These are phyloP conservation scores for Neltuma alba DNA, from an alignment of 306 rosid genomes.

Conservation along the genomic window DNA sequence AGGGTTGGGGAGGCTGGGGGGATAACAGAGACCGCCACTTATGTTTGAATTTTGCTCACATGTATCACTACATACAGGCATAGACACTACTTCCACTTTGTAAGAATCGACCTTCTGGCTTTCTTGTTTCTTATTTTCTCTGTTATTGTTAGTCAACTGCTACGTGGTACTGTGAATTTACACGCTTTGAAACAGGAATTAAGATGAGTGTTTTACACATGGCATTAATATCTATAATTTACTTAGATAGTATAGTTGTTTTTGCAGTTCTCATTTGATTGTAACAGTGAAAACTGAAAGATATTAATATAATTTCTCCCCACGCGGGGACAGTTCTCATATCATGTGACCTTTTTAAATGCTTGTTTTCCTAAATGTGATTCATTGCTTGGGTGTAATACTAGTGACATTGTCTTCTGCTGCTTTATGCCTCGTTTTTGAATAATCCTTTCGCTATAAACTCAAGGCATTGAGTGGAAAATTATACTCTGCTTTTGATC, in stretches of 20 bases:
- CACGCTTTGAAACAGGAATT: slow-evolving; percentile 32
- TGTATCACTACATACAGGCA: slow-evolving; percentile 52
- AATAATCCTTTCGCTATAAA: slow-evolving; percentile 4
- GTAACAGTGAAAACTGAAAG: slow-evolving; percentile 35
- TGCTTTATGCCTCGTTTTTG: not conserved
- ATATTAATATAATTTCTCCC: slow-evolving; percentile 27
- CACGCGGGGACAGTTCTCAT: slow-evolving; percentile 17
- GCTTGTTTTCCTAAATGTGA: not conserved
- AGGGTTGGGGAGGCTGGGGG: slow-evolving; percentile 99
- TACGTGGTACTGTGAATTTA: slow-evolving; percentile 31
- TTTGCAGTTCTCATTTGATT: slow-evolving; percentile 14
- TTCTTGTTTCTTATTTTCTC: slow-evolving; percentile 1
- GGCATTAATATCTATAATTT: slow-evolving; percentile 31
- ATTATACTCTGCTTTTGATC: not conserved
- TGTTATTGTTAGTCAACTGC: slow-evolving; percentile 20
- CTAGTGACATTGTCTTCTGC: not conserved
- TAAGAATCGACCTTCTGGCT: slow-evolving; percentile 33
- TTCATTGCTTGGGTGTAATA: slow-evolving; percentile 11
- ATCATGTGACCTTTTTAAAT: slow-evolving; percentile 14
- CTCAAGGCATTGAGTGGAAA: not conserved
- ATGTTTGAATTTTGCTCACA: slow-evolving; percentile 75
- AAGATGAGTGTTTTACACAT: slow-evolving; percentile 30
- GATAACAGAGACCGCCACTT: slow-evolving; percentile 78
- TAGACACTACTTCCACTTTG: slow-evolving; percentile 36
- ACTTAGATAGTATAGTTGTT: slow-evolving; percentile 27